Conservation (phyloP, 371 early-diverging fungal species). For the Mortierella sp. region DNA sequence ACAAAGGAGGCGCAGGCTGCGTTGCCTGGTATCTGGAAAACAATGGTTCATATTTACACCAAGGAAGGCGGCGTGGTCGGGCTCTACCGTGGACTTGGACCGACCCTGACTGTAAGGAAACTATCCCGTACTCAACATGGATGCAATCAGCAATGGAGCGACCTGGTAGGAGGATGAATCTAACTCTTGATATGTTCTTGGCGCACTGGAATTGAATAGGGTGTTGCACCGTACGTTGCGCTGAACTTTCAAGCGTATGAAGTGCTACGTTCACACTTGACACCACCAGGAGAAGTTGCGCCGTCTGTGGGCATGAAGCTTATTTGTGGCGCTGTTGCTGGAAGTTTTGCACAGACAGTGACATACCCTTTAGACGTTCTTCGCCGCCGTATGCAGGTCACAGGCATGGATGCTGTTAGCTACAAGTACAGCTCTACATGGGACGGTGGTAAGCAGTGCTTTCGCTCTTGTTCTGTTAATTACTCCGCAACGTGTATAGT, state of each 20-base stretch:
- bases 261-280: slow-evolving; percentile 77
- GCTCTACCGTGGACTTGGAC: slow-evolving; percentile 88
- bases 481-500: background rate
- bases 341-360: slow-evolving; percentile 90
- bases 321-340: slow-evolving; percentile 91
- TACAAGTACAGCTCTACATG: slow-evolving; percentile 84
- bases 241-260: slow-evolving; percentile 91
- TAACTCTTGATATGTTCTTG: background rate
- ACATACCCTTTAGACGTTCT: slow-evolving; percentile 94
- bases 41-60: slow-evolving; percentile 74
- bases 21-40: slow-evolving; percentile 79
- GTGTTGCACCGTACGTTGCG: slow-evolving; percentile 90
- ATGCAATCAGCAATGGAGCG: background rate
- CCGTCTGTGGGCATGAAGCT: slow-evolving; percentile 78
- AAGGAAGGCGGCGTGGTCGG: slow-evolving; percentile 87
- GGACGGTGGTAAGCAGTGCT: slow-evolving; percentile 65
- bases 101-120: slow-evolving; percentile 79
- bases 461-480: background rate
- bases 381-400: slow-evolving; percentile 90
- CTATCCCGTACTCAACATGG: background rate
- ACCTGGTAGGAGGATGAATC: background rate
- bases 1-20: slow-evolving; percentile 59
- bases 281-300: slow-evolving; percentile 72
- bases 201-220: slow-evolving; percentile 55
- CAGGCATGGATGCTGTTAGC: slow-evolving; percentile 79